Evolutionary conservation across 306 rosid genomes (phyloP).

Genomic region (Aeschynomene evenia): DNA sequence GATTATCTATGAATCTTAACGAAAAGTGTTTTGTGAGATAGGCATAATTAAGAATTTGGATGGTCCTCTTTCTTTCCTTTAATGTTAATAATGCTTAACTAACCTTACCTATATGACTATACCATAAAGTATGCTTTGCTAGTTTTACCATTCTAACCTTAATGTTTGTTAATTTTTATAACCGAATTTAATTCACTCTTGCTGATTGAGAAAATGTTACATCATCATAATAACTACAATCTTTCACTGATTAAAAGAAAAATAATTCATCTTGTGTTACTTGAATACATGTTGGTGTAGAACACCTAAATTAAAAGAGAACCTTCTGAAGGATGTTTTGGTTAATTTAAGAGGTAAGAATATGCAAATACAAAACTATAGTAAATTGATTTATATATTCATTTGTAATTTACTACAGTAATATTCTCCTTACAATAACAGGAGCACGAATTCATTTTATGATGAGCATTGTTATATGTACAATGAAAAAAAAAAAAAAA

Average conservation of each 20-base stretch:
- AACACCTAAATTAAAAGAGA: neutral
- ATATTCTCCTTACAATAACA: neutral
- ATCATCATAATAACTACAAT: neutral
- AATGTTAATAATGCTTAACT: slow-evolving; percentile 15
- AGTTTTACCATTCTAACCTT: slow-evolving; percentile 18
- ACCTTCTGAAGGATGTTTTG: neutral
- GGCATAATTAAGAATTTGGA: slow-evolving; percentile 14
- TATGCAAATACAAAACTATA: neutral
- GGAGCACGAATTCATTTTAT: too few relatives aligned
- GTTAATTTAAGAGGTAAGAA: neutral
- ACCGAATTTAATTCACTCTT: neutral
- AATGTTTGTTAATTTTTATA: neutral
- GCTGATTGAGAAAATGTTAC: neutral
- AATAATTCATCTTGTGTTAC: neutral
- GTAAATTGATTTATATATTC: neutral
- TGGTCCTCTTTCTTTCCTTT: neutral
- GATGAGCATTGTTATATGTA: too few relatives aligned
- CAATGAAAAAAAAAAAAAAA: too few relatives aligned
- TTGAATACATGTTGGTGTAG: neutral
- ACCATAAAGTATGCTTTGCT: slow-evolving; percentile 16
- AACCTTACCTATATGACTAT: neutral
- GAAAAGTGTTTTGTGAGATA: slow-evolving; percentile 7
- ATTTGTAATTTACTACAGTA: neutral
- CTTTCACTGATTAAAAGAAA: neutral
- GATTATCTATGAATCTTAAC: neutral